Base-by-base conservation (phyloP, 306 rosid genomes). In the Pterocarpus macrocarpus region DNA sequence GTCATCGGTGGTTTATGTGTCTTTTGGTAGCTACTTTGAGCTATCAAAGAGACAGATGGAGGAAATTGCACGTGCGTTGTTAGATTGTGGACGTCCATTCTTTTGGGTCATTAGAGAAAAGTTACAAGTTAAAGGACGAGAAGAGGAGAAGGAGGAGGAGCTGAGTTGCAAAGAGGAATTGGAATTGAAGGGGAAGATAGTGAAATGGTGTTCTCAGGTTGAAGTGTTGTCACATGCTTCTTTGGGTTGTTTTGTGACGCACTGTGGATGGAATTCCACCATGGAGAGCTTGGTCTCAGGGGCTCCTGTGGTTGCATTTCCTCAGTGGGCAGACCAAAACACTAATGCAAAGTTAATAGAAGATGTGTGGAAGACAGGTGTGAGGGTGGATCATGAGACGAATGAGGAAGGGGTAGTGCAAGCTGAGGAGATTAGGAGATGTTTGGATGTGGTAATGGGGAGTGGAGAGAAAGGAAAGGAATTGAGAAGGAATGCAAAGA, bases 41-140 rank as follows among this genome's bases (percentile, higher is more conserved):
- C n/a, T 86, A 4, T 47, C 80, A 0, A 83, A 74, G 52, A 32
- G 34, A 38, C 92, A 92, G 34, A 76, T 59, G 73, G 89, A 85
- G 78, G 97, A 90, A 63, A 64, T 92, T 0, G 87, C 85, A 0
- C 58, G 77, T 13, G 92, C 73, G 6, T 81, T 92, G 47, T 72
- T 92, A 17, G 90, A 80, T 12, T 79, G 57, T 28, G 82, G 82
- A 0, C 80, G 41, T 39, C 90, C 89, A 4, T 84, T 88, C 41
- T 44, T 92, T 81, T 91, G 96, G 93, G 88, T 85, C 2, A 63
- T 88, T 8, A 81, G 84, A 61, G 59, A 43, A 50, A 50, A 50
- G 0, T 2, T 9, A 5, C n/a, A 15, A 47, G 13, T 47, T 47
- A 13, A 47, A 13, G 57, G 22, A 3, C 62, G 56, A 8, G 64